These are phyloP conservation scores for Colletotrichum nymphaeae DNA, from an alignment of 2,329 filamentous ascomycete species.

Conservation along the genomic window DNA sequence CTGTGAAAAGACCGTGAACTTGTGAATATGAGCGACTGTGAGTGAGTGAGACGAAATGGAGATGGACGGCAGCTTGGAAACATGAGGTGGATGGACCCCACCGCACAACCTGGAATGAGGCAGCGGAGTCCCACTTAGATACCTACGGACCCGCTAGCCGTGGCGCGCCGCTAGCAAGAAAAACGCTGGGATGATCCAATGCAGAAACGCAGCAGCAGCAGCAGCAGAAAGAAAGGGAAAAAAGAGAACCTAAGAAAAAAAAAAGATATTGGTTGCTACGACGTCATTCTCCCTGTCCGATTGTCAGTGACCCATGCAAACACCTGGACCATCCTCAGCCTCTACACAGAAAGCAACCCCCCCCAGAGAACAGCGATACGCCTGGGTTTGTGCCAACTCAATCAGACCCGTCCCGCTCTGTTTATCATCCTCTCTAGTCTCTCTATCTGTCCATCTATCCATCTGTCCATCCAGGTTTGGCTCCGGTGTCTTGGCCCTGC, in stretches of 20 bases:
- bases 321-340: background rate
- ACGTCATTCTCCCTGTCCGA: constrained; percentile 28
- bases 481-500: background rate
- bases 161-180: background rate
- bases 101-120: background rate
- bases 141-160: constrained; percentile 5
- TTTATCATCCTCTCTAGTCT: background rate
- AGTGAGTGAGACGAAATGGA: background rate
- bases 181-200: constrained; percentile 1
- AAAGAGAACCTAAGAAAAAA: too few species aligned
- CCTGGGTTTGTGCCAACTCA: constrained; percentile 21
- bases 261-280: constrained; percentile 18
- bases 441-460: background rate
- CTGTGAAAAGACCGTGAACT: background rate
- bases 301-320: constrained; percentile 18
- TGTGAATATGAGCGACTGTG: background rate
- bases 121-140: background rate
- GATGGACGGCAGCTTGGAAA: background rate
- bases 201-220: background rate
- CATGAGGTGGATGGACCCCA: background rate
- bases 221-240: background rate
- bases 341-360: background rate
- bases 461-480: background rate
- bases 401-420: background rate
- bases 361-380: constrained; percentile 2